Base-by-base conservation (phyloP, 805 yeast species). In the Kuraishia floccosa region DNA sequence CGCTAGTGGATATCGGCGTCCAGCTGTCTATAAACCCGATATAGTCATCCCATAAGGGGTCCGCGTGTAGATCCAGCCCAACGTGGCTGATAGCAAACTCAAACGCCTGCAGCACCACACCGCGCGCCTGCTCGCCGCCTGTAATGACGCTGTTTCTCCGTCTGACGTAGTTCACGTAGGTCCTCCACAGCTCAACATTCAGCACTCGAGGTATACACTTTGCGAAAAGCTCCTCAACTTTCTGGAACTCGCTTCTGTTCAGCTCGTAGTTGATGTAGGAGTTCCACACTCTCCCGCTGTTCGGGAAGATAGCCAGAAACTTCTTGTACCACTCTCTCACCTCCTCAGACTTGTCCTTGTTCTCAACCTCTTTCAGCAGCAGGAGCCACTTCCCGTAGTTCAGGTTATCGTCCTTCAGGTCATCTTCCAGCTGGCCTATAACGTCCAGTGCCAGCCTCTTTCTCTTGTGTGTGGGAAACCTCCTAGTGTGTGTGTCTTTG, bases 1-100 rank as follows among this genome's bases (percentile, higher is more conserved):
- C 97, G 80, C 89, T 84, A 27, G 77, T 72, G 22, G 76, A 73
- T 12, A 72, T 65, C 3, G 94, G 87, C 30, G 73, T 74, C 89
- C 91, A 82, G 21, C 69, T 60, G 39, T 74, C 76, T 38, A 86
- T 64, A 44, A 85, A 86, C 7, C 68, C 76, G n/a, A 91, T 49
- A 48, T 84, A 91, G 42, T 82, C 91, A 29, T 65, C 62, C 95
- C 96, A 89, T 25, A 91, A 55, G 2, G 61, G 60, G 20, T 80
- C 77, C 13, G 87, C 69, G 22, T 68, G 62, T 4, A 79, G 68
- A 49, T 91, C 97, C 20, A 72, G 54, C 1, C 96, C 96, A 30
- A 87, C 83, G 36, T 75, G 70, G 18, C 67, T 73, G 13, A 82
- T 59, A 1, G 93, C 94, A 48, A 81, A 72, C 37, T 86, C 93